A percentile compares a stretch with the other conserved stretches of the same genome.
phyloP scores from a whole-genome alignment of 2,329 filamentous ascomycete species.

The Esteya vermicola region DNA sequence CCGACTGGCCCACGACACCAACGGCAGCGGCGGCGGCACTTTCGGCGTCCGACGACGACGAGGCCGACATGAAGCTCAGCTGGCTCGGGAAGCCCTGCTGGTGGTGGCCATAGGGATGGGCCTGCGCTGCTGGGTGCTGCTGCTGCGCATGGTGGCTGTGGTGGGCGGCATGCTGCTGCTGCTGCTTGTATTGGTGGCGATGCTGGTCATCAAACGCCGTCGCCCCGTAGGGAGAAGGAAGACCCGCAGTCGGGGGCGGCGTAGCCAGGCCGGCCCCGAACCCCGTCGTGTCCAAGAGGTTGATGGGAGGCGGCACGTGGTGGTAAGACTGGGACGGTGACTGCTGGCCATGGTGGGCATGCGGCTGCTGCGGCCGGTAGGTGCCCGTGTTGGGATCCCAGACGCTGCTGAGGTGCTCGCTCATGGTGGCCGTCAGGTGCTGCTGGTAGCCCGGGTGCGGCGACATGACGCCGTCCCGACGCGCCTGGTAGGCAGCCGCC shows the following conservation, averaged over 20 bases:
- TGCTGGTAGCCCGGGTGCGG: conserved; percentile 35
- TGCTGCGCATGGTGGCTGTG: conserved; percentile 5
- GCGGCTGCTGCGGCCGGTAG: conserved; percentile 9
- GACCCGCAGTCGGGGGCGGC: conserved; percentile 38
- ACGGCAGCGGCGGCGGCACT: too few species aligned
- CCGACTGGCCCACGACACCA: conserved; percentile 12
- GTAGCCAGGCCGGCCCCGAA: conserved; percentile 39
- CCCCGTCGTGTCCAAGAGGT: conserved; percentile 30
- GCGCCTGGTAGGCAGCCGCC: neutral
- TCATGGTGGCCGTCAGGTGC: conserved; percentile 40
- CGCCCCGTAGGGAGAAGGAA: conserved; percentile 28
- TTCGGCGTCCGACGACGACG: conserved; percentile 10
- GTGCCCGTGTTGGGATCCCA: conserved; percentile 7
- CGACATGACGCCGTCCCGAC: conserved; percentile 35
- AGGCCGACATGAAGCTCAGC: conserved; percentile 22
- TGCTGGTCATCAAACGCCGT: neutral
- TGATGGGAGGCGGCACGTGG: conserved; percentile 12
- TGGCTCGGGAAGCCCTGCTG: conserved; percentile 16
- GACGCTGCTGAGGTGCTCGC: conserved; percentile 33
- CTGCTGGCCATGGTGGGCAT: conserved; percentile 7
- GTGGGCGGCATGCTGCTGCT: neutral
- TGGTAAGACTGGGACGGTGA: conserved; percentile 4
- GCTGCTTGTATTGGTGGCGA: conserved; percentile 3
- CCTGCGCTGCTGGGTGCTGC: conserved; percentile 1
- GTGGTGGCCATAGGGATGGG: neutral